Evolutionary conservation across 352 stramenopile species (phyloP).

Genomic region (Phytophthora citrophthora): DNA sequence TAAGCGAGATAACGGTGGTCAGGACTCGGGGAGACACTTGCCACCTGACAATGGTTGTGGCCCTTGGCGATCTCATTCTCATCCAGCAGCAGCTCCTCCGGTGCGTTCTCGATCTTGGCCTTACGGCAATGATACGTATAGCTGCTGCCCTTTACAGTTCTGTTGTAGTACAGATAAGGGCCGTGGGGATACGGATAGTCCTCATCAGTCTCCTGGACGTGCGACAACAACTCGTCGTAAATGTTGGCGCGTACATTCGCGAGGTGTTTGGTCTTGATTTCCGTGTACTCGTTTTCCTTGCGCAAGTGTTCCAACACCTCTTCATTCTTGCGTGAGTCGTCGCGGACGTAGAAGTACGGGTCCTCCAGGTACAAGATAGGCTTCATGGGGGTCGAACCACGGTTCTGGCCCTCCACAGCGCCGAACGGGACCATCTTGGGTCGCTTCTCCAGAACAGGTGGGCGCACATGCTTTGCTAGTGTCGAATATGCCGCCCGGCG

Average conservation of each 20-base stretch:
- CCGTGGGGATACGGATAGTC: conserved; percentile 86
- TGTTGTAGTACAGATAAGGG: conserved; percentile 88
- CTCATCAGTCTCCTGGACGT: conserved; percentile 91
- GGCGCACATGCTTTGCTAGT: conserved; percentile 44
- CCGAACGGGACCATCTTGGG: conserved; percentile 88
- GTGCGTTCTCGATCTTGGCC: conserved; percentile 59
- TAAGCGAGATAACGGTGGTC: conserved; percentile 94
- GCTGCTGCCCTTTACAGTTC: conserved; percentile 87
- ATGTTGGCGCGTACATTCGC: conserved; percentile 80
- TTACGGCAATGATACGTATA: conserved; percentile 86
- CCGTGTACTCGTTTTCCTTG: conserved; percentile 94
- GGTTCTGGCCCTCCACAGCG: conserved; percentile 79
- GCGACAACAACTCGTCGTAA: conserved; percentile 94
- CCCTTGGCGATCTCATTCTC: conserved; percentile 92
- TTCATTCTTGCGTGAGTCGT: conserved; percentile 92
- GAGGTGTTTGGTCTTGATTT: conserved; percentile 89
- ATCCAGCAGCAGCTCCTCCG: conserved; percentile 94
- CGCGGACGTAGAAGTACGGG: conserved; percentile 96
- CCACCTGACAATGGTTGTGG: conserved; percentile 87
- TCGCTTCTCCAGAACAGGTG: conserved; percentile 72
- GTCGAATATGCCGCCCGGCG: conserved; percentile 70
- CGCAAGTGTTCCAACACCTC: conserved; percentile 93
- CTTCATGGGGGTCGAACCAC: conserved; percentile 88
- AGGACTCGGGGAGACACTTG: conserved; percentile 80
- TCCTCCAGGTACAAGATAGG: conserved; percentile 91